Percentiles rank a stretch among this genome's conserved stretches.
These are phyloP conservation scores for Coelastrella sp. DNA, from an alignment of 139 green algal genomes.

Conservation along the genomic window DNA sequence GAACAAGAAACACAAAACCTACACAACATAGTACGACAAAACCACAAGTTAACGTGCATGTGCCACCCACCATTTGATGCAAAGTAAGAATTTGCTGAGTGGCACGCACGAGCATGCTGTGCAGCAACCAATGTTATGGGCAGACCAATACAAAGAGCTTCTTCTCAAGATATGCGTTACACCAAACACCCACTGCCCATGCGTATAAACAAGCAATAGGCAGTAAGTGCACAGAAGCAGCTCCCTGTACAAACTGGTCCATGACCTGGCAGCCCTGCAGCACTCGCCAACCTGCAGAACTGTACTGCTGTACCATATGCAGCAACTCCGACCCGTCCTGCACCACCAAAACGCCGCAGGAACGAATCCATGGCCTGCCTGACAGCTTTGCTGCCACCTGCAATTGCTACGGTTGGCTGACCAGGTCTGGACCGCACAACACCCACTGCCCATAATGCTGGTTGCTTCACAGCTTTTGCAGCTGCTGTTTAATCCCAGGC, in stretches of 20 bases:
- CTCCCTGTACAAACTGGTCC: not conserved
- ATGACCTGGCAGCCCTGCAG: not conserved
- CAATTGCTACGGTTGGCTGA: not conserved
- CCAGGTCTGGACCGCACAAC: not conserved
- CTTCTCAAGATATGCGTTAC: not conserved
- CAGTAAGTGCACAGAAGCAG: not conserved
- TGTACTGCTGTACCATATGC: no score
- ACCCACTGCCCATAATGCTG: constrained; percentile 37
- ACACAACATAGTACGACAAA: not conserved
- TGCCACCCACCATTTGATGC: not conserved
- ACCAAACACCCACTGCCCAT: not conserved
- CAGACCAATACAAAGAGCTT: constrained; percentile 26
- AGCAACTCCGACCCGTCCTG: no score
- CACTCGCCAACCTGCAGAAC: not conserved
- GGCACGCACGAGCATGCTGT: constrained; percentile 44
- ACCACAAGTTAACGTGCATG: not conserved
- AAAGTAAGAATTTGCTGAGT: constrained; percentile 3
- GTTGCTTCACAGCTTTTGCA: constrained; percentile 37
- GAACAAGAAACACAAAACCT: not conserved
- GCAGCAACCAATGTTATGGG: constrained; percentile 40
- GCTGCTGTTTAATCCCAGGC: constrained; percentile 33
- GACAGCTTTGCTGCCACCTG: no score
- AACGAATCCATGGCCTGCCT: no score
- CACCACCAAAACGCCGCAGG: no score
- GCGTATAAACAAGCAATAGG: not conserved